Conservation (phyloP, 306 rosid genomes). For the Dalbergia oliveri region DNA sequence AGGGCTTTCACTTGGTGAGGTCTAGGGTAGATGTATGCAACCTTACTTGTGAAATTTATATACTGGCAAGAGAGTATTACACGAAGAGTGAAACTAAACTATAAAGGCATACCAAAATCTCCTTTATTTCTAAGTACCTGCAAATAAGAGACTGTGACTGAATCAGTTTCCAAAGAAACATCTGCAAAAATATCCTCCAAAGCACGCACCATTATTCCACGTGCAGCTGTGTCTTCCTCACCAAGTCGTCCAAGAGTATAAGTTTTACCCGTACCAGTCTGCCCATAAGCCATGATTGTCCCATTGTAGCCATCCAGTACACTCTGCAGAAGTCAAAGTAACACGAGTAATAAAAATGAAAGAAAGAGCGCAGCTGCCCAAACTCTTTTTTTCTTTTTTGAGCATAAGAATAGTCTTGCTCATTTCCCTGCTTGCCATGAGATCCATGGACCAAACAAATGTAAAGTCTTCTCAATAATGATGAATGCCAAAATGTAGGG, state of each 20-base stretch:
- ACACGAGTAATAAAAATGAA: constrained; percentile 46
- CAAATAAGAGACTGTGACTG: constrained; percentile 85
- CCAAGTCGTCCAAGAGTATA: constrained; percentile 97
- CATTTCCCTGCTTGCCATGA: not conserved
- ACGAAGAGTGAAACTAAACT: constrained; percentile 22
- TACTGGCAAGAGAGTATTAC: not conserved
- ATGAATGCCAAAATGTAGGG: constrained; percentile 17
- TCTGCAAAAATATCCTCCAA: constrained; percentile 94
- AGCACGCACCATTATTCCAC: constrained; percentile 99
- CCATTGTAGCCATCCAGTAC: constrained; percentile 97
- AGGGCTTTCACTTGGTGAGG: no score
- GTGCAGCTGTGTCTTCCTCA: constrained; percentile 97
- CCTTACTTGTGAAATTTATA: not conserved
- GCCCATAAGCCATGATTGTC: constrained; percentile 98
- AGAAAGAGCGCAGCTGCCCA: constrained; percentile 17
- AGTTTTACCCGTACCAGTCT: constrained; percentile 98
- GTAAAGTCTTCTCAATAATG: constrained; percentile 16
- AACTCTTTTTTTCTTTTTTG: not conserved
- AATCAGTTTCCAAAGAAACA: constrained; percentile 79
- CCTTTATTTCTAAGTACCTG: constrained; percentile 67
- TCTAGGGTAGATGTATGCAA: no score
- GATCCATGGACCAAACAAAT: constrained; percentile 37
- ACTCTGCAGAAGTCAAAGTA: constrained; percentile 69
- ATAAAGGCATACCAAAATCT: constrained; percentile 16
- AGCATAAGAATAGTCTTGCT: constrained; percentile 2